A percentile compares a stretch with the other conserved stretches of the same genome.
Evolutionary conservation across 2,329 filamentous ascomycete genomes (phyloP).

Genomic region (Penicillium psychrosexuale): DNA sequence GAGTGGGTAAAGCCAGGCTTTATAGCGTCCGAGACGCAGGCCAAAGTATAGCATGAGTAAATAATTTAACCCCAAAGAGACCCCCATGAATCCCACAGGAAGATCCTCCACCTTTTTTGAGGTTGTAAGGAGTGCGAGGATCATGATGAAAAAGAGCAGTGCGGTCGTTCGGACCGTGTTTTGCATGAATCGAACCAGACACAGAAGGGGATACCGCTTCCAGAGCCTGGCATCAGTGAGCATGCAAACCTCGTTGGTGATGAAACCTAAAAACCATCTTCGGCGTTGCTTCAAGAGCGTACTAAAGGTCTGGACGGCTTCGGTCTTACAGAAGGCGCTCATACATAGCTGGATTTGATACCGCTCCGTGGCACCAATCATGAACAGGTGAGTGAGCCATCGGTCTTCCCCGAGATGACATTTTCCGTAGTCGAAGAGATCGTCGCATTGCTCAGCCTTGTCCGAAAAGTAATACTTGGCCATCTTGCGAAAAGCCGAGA

Average conservation of each 20-base stretch:
- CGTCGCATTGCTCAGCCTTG: slow-evolving; percentile 90
- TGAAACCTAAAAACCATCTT: slow-evolving; percentile 94
- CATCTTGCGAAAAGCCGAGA: slow-evolving; percentile 95
- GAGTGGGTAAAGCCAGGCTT: slow-evolving; percentile 89
- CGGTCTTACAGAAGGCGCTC: slow-evolving; percentile 96
- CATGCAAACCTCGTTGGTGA: slow-evolving; percentile 98
- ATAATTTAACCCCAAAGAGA: slow-evolving; percentile 92
- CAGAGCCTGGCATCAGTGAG: slow-evolving; percentile 89
- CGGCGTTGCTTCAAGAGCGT: slow-evolving; percentile 91
- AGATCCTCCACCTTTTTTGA: slow-evolving; percentile 73
- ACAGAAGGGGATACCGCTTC: slow-evolving; percentile 83
- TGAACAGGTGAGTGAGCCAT: slow-evolving; percentile 97
- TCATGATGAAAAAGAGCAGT: slow-evolving; percentile 89
- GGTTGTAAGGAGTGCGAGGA: slow-evolving; percentile 80
- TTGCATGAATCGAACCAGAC: slow-evolving; percentile 86
- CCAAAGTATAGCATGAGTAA: slow-evolving; percentile 95
- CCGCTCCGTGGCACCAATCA: slow-evolving; percentile 89
- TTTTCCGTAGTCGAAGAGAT: slow-evolving; percentile 95
- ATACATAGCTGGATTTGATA: slow-evolving; percentile 99
- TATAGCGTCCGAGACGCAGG: slow-evolving; percentile 78
- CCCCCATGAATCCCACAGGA: slow-evolving; percentile 87
- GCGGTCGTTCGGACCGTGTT: slow-evolving; percentile 95
- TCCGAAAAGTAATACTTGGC: slow-evolving; percentile 98
- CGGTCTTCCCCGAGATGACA: slow-evolving; percentile 92
- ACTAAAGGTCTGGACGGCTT: slow-evolving; percentile 83